A percentile compares a stretch with the other conserved stretches of the same genome.
Evolutionary conservation across 2,329 filamentous ascomycete species (phyloP).

Genomic region (Hymenoscyphus linearis): DNA sequence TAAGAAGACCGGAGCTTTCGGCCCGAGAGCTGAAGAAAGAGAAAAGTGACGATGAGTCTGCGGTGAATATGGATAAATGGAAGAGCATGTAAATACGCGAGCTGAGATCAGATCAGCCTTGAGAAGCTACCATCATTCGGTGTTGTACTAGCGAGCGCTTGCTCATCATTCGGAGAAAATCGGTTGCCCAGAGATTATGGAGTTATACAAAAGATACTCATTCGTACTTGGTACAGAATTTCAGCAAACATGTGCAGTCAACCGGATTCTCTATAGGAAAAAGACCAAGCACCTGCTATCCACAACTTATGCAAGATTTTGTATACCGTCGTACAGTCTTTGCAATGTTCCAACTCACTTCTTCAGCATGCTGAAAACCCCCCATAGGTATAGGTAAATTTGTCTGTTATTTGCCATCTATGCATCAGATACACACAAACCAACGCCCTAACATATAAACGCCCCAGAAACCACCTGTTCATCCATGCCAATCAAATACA

Average conservation of each 20-base stretch:
- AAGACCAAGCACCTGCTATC: background rate
- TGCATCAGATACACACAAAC: constrained; percentile 9
- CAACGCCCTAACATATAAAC: constrained; percentile 4
- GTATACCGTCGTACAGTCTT: background rate
- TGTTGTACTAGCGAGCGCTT: background rate
- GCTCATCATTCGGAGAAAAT: background rate
- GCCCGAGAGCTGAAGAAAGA: constrained; percentile 1
- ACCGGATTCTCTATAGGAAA: background rate
- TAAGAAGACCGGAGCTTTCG: constrained; percentile 6
- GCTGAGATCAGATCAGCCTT: constrained; percentile 5
- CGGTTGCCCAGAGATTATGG: background rate
- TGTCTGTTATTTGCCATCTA: constrained; percentile 6
- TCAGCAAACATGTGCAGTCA: background rate
- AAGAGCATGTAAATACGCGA: constrained; percentile 2
- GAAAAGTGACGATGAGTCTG: background rate
- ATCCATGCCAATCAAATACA: constrained; percentile 7
- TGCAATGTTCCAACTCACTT: background rate
- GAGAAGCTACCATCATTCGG: constrained; percentile 4
- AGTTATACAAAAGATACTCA: background rate
- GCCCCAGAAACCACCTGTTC: constrained; percentile 9
- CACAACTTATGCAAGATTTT: background rate
- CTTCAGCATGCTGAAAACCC: background rate
- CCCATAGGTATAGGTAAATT: background rate
- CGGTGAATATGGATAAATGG: background rate
- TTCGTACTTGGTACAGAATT: background rate